Evolutionary conservation across 805 yeast genomes (phyloP).

Genomic region (Saccharomycopsis javanensis): DNA sequence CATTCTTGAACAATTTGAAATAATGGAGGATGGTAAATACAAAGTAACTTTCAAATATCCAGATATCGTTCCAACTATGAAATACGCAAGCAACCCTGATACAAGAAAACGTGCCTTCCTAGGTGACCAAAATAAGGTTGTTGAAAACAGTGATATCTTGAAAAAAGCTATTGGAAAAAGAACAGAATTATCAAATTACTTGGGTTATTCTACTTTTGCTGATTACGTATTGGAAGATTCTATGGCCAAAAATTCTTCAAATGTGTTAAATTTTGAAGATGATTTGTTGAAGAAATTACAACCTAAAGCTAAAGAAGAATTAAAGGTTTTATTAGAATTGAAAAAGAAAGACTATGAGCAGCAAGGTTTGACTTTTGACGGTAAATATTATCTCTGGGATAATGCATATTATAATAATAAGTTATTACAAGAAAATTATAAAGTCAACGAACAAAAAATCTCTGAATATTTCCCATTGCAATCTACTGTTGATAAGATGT

Average conservation of each 20-base stretch:
- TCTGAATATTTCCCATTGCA: constrained; percentile 73
- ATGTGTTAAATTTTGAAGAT: constrained; percentile 49
- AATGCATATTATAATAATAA: constrained; percentile 54
- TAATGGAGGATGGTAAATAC: constrained; percentile 32
- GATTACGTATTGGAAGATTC: constrained; percentile 65
- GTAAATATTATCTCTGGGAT: constrained; percentile 60
- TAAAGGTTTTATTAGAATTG: constrained; percentile 36
- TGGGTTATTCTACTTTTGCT: constrained; percentile 63
- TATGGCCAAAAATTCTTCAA: constrained; percentile 64
- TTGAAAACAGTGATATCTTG: constrained; percentile 53
- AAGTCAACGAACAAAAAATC: constrained; percentile 62
- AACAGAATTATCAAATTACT: constrained; percentile 46
- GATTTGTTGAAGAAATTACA: constrained; percentile 51
- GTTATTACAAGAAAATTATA: constrained; percentile 55
- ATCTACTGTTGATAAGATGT: constrained; percentile 58
- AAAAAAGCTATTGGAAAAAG: constrained; percentile 52
- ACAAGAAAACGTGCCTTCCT: constrained; percentile 59
- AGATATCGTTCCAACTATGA: constrained; percentile 67
- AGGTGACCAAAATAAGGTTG: constrained; percentile 60
- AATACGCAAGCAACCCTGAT: constrained; percentile 51
- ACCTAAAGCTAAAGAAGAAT: constrained; percentile 51
- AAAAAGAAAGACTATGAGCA: constrained; percentile 43
- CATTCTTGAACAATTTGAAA: constrained; percentile 48
- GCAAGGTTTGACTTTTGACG: constrained; percentile 33
- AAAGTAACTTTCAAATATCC: constrained; percentile 79